These are phyloP conservation scores for Rosa chinensis DNA, from an alignment of 306 rosid genomes.

Conservation along the genomic window DNA sequence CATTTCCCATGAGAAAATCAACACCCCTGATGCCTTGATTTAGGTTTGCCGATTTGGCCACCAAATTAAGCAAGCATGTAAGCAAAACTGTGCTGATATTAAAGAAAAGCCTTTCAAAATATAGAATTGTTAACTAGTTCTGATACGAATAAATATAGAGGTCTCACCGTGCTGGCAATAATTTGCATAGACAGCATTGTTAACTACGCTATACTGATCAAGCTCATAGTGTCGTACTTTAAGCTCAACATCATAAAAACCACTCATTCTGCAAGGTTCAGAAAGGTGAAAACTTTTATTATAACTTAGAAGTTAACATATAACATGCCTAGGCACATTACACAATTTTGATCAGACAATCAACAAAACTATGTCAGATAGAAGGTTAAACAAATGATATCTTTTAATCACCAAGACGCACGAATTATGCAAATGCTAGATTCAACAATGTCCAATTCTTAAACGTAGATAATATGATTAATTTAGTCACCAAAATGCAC, in stretches of 20 bases:
- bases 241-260: constrained; percentile 55
- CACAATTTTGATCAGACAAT: no score
- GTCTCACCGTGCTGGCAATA: constrained; percentile 85
- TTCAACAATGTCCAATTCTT: neutral
- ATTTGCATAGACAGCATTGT: constrained; percentile 85
- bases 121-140: neutral
- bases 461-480: no score
- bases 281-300: constrained; percentile 3
- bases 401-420: no score
- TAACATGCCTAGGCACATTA: neutral
- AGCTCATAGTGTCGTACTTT: constrained; percentile 88
- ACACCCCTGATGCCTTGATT: neutral
- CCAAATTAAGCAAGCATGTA: neutral
- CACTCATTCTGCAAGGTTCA: constrained; percentile 61
- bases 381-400: no score
- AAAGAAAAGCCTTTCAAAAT: neutral
- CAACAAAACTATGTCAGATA: no score
- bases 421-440: neutral
- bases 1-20: neutral
- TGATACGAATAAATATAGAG: constrained; percentile 11
- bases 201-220: constrained; percentile 90
- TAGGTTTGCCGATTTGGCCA: neutral
- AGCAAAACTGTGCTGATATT: neutral
- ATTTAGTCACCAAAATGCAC: neutral
- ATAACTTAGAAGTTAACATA: neutral